phyloP scores from a whole-genome alignment of 2,329 filamentous ascomycete genomes.

The Aspergillus hortae region DNA sequence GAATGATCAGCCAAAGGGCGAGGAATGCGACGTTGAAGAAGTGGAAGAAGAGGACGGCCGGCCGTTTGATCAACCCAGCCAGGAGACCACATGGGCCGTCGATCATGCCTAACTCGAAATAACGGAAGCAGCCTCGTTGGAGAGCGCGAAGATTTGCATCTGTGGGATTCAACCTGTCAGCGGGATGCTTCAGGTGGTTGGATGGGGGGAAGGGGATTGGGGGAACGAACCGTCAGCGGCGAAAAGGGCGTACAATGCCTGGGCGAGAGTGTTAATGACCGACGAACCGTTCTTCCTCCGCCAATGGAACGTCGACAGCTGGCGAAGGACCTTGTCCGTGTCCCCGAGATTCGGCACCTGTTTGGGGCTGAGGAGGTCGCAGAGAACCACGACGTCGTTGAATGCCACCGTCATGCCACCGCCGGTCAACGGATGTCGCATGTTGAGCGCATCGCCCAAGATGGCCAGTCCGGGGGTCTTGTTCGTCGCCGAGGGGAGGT shows the following conservation, averaged over 20 bases:
- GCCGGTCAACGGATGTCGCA: conserved; percentile 97
- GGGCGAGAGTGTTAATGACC: conserved; percentile 97
- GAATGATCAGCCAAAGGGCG: conserved; percentile 68
- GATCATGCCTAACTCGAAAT: conserved; percentile 74
- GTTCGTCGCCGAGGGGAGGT: conserved; percentile 76
- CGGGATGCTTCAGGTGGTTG: not conserved
- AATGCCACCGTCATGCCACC: conserved; percentile 98
- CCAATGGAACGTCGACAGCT: conserved; percentile 81
- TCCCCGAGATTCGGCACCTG: conserved; percentile 68
- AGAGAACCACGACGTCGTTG: conserved; percentile 80
- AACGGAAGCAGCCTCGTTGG: conserved; percentile 85
- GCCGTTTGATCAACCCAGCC: conserved; percentile 74
- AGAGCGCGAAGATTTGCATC: conserved; percentile 73
- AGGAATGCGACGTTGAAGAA: conserved; percentile 93
- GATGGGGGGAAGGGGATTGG: not conserved
- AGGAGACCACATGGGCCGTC: conserved; percentile 78
- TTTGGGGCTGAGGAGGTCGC: conserved; percentile 67
- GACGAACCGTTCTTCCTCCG: conserved; percentile 73
- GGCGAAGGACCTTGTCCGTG: conserved; percentile 60
- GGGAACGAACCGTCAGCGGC: conserved; percentile 63
- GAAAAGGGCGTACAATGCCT: conserved; percentile 88
- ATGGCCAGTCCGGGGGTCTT: conserved; percentile 70
- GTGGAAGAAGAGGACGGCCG: conserved; percentile 77
- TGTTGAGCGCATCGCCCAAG: conserved; percentile 94
- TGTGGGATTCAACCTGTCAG: conserved; percentile 9